Evolutionary conservation across 2,329 filamentous ascomycete genomes (phyloP).

Genomic region (Claviceps spartinae): DNA sequence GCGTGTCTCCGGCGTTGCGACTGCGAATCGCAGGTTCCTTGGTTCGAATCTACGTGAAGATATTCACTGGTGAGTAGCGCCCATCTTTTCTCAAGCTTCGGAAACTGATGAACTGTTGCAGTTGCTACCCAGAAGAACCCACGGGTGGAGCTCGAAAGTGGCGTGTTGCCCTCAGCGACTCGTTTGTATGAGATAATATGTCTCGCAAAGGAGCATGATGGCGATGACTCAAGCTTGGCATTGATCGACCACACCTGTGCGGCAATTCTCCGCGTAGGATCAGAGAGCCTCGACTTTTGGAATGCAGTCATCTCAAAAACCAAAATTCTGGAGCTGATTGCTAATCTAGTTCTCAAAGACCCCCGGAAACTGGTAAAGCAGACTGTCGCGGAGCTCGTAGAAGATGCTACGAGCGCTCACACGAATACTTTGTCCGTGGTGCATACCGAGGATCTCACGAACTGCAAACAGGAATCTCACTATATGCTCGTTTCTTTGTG

Average conservation of each 20-base stretch:
- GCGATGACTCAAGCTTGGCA: conserved; percentile 12
- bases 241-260: conserved; percentile 16
- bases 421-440: conserved; percentile 3
- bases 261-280: conserved; percentile 17
- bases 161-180: conserved; percentile 1
- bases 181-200: conserved; percentile 15
- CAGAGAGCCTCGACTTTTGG: conserved; percentile 17
- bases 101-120: background rate
- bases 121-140: background rate
- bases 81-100: background rate
- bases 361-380: conserved; percentile 14
- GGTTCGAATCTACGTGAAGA: conserved; percentile 15
- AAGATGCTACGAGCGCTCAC: conserved; percentile 12
- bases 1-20: conserved; percentile 12
- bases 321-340: conserved; percentile 12
- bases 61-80: conserved; percentile 13
- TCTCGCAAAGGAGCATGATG: conserved; percentile 9
- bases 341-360: conserved; percentile 16
- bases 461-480: background rate
- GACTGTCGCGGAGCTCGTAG: conserved; percentile 21
- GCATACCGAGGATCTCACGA: background rate
- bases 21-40: conserved; percentile 16
- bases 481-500: conserved; percentile 17
- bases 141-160: conserved; percentile 1
- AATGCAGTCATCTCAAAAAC: conserved; percentile 11